phyloP scores from a whole-genome alignment of 2,329 filamentous ascomycete genomes.

The Stromatinia cepivora region DNA sequence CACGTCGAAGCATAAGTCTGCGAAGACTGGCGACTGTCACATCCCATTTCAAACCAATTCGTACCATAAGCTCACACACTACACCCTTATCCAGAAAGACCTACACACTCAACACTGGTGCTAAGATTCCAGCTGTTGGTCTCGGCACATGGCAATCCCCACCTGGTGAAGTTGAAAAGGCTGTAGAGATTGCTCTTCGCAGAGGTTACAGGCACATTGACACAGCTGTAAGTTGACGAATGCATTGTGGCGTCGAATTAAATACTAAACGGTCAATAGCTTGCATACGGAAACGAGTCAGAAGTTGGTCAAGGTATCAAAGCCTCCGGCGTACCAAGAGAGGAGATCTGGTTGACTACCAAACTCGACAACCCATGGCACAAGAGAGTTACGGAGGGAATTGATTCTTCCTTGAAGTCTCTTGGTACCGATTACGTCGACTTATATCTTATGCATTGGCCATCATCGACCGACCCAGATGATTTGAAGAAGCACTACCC shows the following conservation, averaged over 20 bases:
- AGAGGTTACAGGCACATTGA: slow-evolving; percentile 75
- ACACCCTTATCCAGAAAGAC: slow-evolving; percentile 45
- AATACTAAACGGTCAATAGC: slow-evolving; percentile 32
- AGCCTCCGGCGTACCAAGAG: slow-evolving; percentile 65
- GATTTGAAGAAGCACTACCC: slow-evolving; percentile 63
- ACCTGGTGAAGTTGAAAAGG: slow-evolving; percentile 64
- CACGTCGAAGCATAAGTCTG: slow-evolving; percentile 23
- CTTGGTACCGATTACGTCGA: slow-evolving; percentile 67
- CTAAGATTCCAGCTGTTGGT: slow-evolving; percentile 74
- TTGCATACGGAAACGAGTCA: slow-evolving; percentile 75
- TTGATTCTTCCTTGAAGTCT: slow-evolving; percentile 59
- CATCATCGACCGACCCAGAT: slow-evolving; percentile 60
- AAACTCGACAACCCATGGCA: slow-evolving; percentile 84
- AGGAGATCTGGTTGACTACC: slow-evolving; percentile 71
- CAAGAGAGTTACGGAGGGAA: slow-evolving; percentile 63
- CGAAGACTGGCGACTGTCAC: slow-evolving; percentile 21
- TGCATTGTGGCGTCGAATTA: slow-evolving; percentile 11
- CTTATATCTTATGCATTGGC: slow-evolving; percentile 74
- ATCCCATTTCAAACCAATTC: slow-evolving; percentile 17
- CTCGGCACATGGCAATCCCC: slow-evolving; percentile 78
- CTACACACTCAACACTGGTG: slow-evolving; percentile 73
- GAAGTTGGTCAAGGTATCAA: slow-evolving; percentile 67
- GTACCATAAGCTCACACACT: slow-evolving; percentile 29
- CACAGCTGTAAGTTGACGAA: slow-evolving; percentile 46
- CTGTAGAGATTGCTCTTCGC: slow-evolving; percentile 68